phyloP scores from a whole-genome alignment of 139 green algal genomes.

The Chlamydomonas urium region DNA sequence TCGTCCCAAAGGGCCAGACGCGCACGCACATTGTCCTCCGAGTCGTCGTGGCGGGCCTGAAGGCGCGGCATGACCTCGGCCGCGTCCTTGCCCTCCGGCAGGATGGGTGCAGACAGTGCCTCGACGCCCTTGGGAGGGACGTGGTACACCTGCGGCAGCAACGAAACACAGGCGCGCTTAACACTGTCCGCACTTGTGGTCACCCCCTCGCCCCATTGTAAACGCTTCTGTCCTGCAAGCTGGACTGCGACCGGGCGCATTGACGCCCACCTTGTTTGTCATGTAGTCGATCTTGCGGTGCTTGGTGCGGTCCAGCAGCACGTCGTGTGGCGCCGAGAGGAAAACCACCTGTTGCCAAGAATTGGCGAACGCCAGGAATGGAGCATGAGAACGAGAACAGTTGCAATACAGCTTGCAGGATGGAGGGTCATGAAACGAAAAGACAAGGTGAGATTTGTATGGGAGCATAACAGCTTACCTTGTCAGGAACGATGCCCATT shows the following conservation, averaged over 20 bases:
- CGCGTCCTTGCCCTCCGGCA: constrained; percentile 33
- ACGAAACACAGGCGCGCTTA: no score
- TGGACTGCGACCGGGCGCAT: no score
- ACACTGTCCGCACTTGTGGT: no score
- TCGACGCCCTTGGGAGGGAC: constrained; percentile 17
- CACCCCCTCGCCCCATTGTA: no score
- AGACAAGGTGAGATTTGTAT: neutral
- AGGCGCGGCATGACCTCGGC: constrained; percentile 33
- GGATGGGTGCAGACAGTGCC: constrained; percentile 29
- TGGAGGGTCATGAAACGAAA: no score
- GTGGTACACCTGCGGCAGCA: constrained; percentile 29
- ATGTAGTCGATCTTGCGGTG: constrained; percentile 55
- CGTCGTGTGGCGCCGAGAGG: constrained; percentile 46
- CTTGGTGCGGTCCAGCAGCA: constrained; percentile 57
- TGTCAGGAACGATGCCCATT: constrained; percentile 46
- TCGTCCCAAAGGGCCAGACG: constrained; percentile 50
- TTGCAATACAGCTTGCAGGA: no score
- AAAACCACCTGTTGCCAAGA: constrained; percentile 68
- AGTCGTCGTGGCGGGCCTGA: constrained; percentile 58
- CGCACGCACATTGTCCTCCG: constrained; percentile 56
- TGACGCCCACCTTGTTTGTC: constrained; percentile 44
- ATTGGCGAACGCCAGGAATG: no score
- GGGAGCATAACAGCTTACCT: constrained; percentile 34
- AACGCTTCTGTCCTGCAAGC: no score
- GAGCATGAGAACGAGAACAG: no score